Percentiles rank a stretch among this genome's conserved stretches.
Conservation (phyloP, 495 filamentous ascomycete genomes). For the Lepraria neglecta region DNA sequence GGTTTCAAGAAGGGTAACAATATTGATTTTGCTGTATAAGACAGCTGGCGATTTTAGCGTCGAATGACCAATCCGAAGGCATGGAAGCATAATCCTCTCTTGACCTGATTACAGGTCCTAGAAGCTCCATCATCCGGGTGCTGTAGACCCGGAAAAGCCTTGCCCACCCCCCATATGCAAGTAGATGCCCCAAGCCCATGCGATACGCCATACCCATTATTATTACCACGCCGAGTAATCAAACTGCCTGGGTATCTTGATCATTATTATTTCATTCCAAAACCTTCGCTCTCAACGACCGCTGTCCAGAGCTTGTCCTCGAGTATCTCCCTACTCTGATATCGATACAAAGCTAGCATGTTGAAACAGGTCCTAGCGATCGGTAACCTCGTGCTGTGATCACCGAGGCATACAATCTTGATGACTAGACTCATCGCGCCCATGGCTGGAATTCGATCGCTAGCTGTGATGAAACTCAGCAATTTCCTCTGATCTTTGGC, state of each 20-base stretch:
- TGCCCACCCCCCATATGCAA: background rate
- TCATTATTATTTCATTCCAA: constrained; percentile 75
- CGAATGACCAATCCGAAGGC: no score
- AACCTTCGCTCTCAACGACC: constrained; percentile 85
- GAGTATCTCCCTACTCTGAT: constrained; percentile 56
- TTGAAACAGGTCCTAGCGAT: constrained; percentile 92
- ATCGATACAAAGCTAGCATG: constrained; percentile 69
- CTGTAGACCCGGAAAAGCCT: no score
- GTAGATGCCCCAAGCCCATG: background rate
- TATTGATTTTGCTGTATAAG: no score
- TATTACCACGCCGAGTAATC: background rate
- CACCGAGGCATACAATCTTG: constrained; percentile 60
- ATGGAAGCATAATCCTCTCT: no score
- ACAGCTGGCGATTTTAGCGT: no score
- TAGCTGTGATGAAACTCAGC: constrained; percentile 86
- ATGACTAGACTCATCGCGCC: constrained; percentile 78
- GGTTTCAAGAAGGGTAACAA: no score
- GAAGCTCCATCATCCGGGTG: no score
- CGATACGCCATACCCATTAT: background rate
- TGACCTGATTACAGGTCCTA: no score
- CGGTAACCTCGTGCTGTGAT: constrained; percentile 69
- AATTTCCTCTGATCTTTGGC: constrained; percentile 69
- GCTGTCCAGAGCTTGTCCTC: constrained; percentile 76
- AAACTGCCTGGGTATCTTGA: constrained; percentile 2
- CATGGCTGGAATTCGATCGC: constrained; percentile 87